Conservation (phyloP, 108 stramenopile genomes). For the Poteriospumella lacustris region DNA sequence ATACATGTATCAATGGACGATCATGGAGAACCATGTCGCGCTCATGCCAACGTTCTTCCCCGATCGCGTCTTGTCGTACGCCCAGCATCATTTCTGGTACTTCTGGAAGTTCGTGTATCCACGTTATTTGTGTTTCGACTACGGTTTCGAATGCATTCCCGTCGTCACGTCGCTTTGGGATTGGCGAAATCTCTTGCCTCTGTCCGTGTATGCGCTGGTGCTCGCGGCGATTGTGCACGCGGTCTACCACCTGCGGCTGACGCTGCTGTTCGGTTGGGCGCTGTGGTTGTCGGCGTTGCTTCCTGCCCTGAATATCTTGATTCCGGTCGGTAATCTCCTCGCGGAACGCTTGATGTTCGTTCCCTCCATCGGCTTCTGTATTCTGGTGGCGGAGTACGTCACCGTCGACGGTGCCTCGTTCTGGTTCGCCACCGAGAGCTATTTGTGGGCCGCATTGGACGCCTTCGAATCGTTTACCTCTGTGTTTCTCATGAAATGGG, state of each 20-base stretch:
- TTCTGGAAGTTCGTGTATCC: conserved; percentile 20
- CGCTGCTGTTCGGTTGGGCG: not conserved
- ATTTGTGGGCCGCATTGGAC: too few relatives aligned
- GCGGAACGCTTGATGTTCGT: conserved; percentile 27
- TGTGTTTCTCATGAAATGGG: too few relatives aligned
- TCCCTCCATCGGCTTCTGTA: conserved; percentile 10
- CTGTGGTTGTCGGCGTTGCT: not conserved
- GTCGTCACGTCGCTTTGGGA: not conserved
- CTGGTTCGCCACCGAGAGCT: too few relatives aligned
- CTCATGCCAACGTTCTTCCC: not conserved
- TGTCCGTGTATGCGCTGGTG: not conserved
- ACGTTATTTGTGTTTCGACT: conserved; percentile 22
- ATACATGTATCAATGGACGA: conserved; percentile 19
- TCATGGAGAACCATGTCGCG: conserved; percentile 25
- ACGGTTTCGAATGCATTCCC: conserved; percentile 20
- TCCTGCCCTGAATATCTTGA: conserved; percentile 21
- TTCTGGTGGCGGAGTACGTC: conserved; percentile 4
- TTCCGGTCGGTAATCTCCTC: conserved; percentile 24
- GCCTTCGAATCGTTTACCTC: too few relatives aligned
- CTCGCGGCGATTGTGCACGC: not conserved
- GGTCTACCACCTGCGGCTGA: not conserved
- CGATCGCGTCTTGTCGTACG: not conserved
- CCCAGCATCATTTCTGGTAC: conserved; percentile 24
- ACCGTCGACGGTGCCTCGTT: not conserved
- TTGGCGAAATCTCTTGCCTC: conserved; percentile 7